Evolutionary conservation across 331 rosid genomes (phyloP), one percentile per base, ranked within the genome.

Genomic region (Rosa hybrid): DNA sequence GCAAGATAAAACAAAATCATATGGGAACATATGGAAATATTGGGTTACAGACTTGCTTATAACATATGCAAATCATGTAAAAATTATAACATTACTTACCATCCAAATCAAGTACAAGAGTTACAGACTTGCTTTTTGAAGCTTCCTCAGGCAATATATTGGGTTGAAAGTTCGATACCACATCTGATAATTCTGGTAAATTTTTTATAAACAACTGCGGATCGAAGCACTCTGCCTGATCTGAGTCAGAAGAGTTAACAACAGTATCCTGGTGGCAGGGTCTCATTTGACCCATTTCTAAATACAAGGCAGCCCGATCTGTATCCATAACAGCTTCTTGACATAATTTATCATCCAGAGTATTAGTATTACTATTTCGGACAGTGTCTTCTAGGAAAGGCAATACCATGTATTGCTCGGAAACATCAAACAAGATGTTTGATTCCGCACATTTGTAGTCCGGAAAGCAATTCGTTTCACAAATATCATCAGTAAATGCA

Each of bases 81-180:
- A 30, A 30, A 30, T 30, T 71, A 59, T 51, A 46, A 53, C 74
- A 76, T 71, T 77, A 42, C 97, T 87, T 91, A 96, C 99, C 99
- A 86, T 96, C 99, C 90, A 96, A 89, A 89, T 96, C 99, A 83
- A 96, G 99, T 54, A 89, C 98, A 68, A 96, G 87, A 59, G 98
- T 96, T 51, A 90, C 88, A 60, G 87, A 77, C 83, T 91, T 96
- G 83, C 85, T 83, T 82, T 87, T 89, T 56, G 82, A 81, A 89
- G 86, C 74, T 77, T 88, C 93, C 84, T 81, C 84, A 0, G 98
- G 92, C 77, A 80, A 68, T 39, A 80, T 74, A 69, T 81, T 83
- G 51, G 85, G 86, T 83, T 91, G 90, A 80, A 81, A 92, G 78
- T 85, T 90, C 46, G 92, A 85, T 75, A 89, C 92, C 76, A 87